Percentiles rank a stretch among this genome's conserved stretches.
These are phyloP conservation scores for Nymphaea thermarum DNA, from an alignment of 164 flowering plant genomes.

Conservation along the genomic window DNA sequence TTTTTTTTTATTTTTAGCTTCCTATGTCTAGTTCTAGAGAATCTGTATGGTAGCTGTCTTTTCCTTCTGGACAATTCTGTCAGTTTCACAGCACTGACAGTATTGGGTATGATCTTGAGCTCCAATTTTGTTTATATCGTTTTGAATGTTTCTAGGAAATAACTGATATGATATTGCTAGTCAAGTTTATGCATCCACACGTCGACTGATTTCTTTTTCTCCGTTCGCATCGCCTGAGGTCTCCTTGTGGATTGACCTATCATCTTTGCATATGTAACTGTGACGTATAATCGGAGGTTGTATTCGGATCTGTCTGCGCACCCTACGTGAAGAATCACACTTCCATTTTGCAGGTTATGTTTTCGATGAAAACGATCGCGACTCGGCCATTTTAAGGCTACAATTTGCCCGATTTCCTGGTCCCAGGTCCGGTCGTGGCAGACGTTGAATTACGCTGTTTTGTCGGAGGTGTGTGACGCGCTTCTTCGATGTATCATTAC, in stretches of 20 bases:
- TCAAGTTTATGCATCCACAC: too few relatives aligned
- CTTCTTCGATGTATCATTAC: not conserved
- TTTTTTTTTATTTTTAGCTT: too few relatives aligned
- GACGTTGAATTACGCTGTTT: slow-evolving; percentile 36
- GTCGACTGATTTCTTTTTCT: too few relatives aligned
- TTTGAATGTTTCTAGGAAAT: too few relatives aligned
- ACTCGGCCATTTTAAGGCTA: slow-evolving; percentile 62
- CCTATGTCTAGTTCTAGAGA: too few relatives aligned
- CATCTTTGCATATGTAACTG: not conserved
- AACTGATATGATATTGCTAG: too few relatives aligned
- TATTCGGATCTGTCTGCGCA: not conserved
- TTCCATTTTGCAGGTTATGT: slow-evolving; percentile 63
- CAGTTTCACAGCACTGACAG: too few relatives aligned
- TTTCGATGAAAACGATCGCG: slow-evolving; percentile 84
- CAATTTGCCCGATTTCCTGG: slow-evolving; percentile 97
- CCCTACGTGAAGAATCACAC: not conserved
- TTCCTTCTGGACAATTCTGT: too few relatives aligned
- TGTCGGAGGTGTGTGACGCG: not conserved
- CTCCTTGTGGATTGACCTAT: not conserved
- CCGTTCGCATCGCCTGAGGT: too few relatives aligned
- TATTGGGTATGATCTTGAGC: too few relatives aligned
- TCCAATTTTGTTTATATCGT: too few relatives aligned
- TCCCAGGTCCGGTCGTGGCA: slow-evolving; percentile 85
- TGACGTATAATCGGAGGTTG: not conserved
- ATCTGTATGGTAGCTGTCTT: too few relatives aligned